Conservation (phyloP, 768 basidiomycete genomes). For the Lactifluus pinguis region DNA sequence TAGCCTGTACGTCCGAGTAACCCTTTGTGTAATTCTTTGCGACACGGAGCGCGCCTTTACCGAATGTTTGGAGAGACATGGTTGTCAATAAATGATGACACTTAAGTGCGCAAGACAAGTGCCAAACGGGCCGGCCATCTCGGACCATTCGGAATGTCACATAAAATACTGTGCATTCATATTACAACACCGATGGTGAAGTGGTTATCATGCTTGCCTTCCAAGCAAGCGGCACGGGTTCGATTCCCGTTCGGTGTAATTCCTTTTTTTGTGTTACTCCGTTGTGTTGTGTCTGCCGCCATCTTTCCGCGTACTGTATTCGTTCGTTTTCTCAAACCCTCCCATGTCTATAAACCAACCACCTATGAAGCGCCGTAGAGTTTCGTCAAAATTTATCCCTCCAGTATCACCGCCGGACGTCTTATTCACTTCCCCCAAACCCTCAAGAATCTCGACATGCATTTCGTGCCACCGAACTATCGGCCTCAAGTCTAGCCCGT, state of each 20-base stretch:
- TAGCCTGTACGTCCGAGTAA: constrained; percentile 91
- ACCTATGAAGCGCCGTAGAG: constrained; percentile 2
- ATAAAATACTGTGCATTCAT: too few relatives aligned
- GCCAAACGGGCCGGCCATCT: neutral
- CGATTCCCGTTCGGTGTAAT: constrained; percentile 25
- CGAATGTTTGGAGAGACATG: constrained; percentile 67
- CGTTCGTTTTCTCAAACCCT: neutral
- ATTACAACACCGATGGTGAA: constrained; percentile 22
- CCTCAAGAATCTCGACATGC: constrained; percentile 1
- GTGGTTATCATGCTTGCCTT: constrained; percentile 31
- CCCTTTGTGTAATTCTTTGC: constrained; percentile 95
- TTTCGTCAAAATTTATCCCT: neutral
- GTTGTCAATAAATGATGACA: neutral
- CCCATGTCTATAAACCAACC: neutral
- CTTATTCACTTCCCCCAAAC: neutral
- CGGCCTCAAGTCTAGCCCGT: constrained; percentile 6
- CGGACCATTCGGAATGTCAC: neutral
- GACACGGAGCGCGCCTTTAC: constrained; percentile 76
- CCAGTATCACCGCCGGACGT: neutral
- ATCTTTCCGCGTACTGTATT: neutral
- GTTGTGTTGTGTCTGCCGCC: neutral
- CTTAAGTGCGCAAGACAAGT: too few relatives aligned
- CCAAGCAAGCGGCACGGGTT: constrained; percentile 29
- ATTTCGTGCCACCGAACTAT: constrained; percentile 5
- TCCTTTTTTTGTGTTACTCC: neutral